Conservation (phyloP, 805 yeast species). For the Lipomyces japonicus region DNA sequence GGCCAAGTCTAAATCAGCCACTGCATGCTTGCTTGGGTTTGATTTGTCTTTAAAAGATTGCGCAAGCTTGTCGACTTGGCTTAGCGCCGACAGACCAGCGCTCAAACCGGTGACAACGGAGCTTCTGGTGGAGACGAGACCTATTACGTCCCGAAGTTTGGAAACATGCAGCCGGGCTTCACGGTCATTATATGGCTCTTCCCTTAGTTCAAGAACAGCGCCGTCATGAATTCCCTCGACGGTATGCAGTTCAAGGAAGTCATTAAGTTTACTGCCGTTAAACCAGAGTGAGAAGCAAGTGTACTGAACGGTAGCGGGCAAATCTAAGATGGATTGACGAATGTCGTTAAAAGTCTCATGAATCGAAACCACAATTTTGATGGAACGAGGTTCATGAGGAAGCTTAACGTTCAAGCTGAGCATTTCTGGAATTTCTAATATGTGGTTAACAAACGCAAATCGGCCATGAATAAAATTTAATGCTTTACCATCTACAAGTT, state of each 20-base stretch:
- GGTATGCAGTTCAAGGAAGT: slow-evolving; percentile 34
- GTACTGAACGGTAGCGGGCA: slow-evolving; percentile 54
- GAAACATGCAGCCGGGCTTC: slow-evolving; percentile 59
- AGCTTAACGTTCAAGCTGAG: slow-evolving; percentile 27
- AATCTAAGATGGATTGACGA: slow-evolving; percentile 53
- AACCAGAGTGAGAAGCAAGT: slow-evolving; percentile 55
- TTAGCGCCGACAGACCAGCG: slow-evolving; percentile 52
- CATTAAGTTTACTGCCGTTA: slow-evolving; percentile 40
- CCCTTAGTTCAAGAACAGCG: slow-evolving; percentile 47
- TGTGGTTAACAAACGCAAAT: no score
- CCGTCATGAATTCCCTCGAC: slow-evolving; percentile 37
- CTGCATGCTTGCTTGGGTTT: slow-evolving; percentile 28
- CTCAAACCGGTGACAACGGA: slow-evolving; percentile 39
- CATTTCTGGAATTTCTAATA: slow-evolving; percentile 7
- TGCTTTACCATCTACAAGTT: no score
- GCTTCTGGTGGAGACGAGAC: slow-evolving; percentile 42
- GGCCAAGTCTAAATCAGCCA: slow-evolving; percentile 31
- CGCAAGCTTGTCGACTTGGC: slow-evolving; percentile 14
- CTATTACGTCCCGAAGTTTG: slow-evolving; percentile 60
- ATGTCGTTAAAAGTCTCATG: slow-evolving; percentile 56
- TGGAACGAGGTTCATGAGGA: slow-evolving; percentile 30
- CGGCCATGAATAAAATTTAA: no score
- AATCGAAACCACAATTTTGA: slow-evolving; percentile 29
- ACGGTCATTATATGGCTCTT: slow-evolving; percentile 57
- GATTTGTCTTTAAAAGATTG: slow-evolving; percentile 24